Evolutionary conservation across 2,329 filamentous ascomycete genomes (phyloP), one percentile per base, ranked within the genome.

Genomic region (Arthrobotrys megalospora): DNA sequence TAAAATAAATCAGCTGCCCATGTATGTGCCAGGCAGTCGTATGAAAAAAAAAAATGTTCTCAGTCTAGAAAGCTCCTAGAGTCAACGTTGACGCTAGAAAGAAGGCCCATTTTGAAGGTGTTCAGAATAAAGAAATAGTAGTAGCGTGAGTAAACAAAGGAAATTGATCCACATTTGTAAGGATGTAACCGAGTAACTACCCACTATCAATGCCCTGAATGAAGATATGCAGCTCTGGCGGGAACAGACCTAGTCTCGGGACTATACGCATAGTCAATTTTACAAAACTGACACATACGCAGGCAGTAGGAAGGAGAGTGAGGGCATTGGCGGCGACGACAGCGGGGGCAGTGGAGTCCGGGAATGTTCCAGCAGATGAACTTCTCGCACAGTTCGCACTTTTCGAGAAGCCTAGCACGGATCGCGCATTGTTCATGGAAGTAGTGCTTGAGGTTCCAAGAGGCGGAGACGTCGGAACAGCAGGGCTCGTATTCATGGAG

Each of bases 381-480:
- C 21, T 67, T 70, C 3, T 21, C 32, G 52, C 73, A 77, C 10
- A 41, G 6, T 1, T 16, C 4, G 24, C 73, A 77, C 5, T 10
- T 43, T 4, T 19, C 10, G 6, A 24, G 14, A 24, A 12, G 19
- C 12, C 19, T 12, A 3, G 62, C 66, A 5, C 45, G 38, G 1
- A 16, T 6, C 24, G 43, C 60, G 38, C 75, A 78, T 2, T 67
- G 21, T 1, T 24, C 28, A 28, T 78, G 75, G 38, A 78, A 78
- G n/a, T 78, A 68, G 38, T 78, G 75, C 14, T 55, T 72, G 38
- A 72, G 60, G 28, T 41, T 45, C 38, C 45, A 72, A 10, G 38
- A 24, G 8, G 12, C 10, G 6, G 19, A 11, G 38, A 68, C 53
- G 5, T 78, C 67, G 5, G 67, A 72, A 16, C 75, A 78, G 32